phyloP scores from a whole-genome alignment of 768 basidiomycete genomes.

The Chiua virens region DNA sequence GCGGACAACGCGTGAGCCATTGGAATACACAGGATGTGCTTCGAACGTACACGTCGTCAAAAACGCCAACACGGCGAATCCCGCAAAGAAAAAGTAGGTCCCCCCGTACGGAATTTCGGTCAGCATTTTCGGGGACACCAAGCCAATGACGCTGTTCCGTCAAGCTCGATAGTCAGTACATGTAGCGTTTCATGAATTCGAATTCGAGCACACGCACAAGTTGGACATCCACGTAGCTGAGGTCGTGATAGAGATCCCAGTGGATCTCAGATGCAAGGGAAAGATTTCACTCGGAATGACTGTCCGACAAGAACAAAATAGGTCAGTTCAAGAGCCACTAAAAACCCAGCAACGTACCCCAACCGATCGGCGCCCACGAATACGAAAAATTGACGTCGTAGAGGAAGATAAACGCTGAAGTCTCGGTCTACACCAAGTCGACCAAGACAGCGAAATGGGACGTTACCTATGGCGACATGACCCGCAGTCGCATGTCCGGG shows the following conservation, averaged over 20 bases:
- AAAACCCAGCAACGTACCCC: constrained; percentile 16
- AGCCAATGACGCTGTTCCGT: constrained; percentile 24
- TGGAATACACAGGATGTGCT: too few relatives aligned
- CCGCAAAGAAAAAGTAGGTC: constrained; percentile 31
- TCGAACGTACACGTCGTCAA: constrained; percentile 26
- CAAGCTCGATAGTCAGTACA: neutral
- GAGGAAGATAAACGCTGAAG: constrained; percentile 38
- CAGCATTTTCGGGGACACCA: constrained; percentile 31
- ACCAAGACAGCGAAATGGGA: constrained; percentile 15
- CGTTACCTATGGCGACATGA: constrained; percentile 27
- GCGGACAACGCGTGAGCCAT: too few relatives aligned
- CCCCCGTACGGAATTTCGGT: constrained; percentile 19
- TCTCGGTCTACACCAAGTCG: constrained; percentile 8
- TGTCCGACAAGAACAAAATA: constrained; percentile 10
- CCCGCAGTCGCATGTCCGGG: constrained; percentile 28
- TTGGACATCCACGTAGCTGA: constrained; percentile 44
- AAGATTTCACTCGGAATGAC: constrained; percentile 43
- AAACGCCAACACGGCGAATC: constrained; percentile 26
- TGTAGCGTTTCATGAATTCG: neutral
- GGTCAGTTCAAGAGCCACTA: too few relatives aligned
- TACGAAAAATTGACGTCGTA: constrained; percentile 38
- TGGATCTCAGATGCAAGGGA: constrained; percentile 41
- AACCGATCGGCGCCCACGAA: constrained; percentile 35
- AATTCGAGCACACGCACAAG: constrained; percentile 20
- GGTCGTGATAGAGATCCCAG: constrained; percentile 42